These are phyloP conservation scores for Rhodomyrtus psidioides DNA, from an alignment of 441 rosid genomes.

Conservation along the genomic window DNA sequence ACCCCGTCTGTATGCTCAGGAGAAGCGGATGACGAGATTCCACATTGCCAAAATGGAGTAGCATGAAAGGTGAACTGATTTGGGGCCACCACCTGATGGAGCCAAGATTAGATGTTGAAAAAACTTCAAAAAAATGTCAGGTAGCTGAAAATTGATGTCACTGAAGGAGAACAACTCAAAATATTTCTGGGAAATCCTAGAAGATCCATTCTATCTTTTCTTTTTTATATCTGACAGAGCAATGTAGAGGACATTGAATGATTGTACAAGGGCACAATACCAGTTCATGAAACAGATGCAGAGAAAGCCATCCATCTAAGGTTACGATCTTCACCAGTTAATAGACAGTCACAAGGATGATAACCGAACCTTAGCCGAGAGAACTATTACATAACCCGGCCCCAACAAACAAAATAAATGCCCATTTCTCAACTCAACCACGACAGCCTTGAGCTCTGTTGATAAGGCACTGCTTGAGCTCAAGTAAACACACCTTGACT, in stretches of 20 bases:
- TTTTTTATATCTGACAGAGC: not conserved
- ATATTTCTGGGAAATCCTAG: not conserved
- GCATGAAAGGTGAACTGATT: conserved; percentile 29
- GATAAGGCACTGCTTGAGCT: not conserved
- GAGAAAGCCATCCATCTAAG: not conserved
- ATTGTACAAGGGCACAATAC: not conserved
- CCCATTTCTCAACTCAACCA: not conserved
- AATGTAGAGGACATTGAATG: not conserved
- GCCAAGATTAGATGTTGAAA: conserved; percentile 1
- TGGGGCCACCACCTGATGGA: conserved; percentile 27
- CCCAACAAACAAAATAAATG: not conserved
- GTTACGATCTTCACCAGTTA: not conserved
- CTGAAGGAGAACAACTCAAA: not conserved
- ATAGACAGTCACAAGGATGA: not conserved
- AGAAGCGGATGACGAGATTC: conserved; percentile 63
- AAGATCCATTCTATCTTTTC: not conserved
- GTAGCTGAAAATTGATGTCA: not conserved
- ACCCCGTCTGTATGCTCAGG: conserved; percentile 47
- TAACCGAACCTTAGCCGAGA: not conserved
- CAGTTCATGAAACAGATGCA: not conserved
- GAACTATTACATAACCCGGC: not conserved
- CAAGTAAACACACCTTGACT: not conserved
- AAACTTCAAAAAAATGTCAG: conserved; percentile 25
- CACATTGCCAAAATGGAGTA: conserved; percentile 36
- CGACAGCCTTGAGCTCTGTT: not conserved